phyloP scores from a whole-genome alignment of 257 asterid genomes.

The Misopates orontium region DNA sequence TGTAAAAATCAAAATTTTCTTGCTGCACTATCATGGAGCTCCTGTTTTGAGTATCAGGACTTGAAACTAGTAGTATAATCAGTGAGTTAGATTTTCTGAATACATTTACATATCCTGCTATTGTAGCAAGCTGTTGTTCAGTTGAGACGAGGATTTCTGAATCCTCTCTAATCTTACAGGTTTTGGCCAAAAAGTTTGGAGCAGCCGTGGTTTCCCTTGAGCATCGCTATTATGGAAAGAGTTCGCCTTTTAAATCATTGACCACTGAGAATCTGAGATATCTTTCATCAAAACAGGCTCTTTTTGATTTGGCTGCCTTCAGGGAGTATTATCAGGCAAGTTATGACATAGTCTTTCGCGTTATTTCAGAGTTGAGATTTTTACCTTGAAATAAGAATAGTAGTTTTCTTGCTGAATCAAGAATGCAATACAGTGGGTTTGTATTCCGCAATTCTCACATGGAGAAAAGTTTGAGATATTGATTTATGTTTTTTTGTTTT shows the following conservation, averaged over 20 bases:
- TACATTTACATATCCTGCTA: conserved; percentile 5
- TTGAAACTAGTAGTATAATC: conserved; percentile 8
- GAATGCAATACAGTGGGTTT: not conserved
- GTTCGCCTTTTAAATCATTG: conserved; percentile 72
- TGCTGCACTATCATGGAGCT: not conserved
- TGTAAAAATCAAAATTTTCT: not conserved
- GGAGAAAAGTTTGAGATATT: conserved; percentile 8
- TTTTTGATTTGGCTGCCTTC: conserved; percentile 89
- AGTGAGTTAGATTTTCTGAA: conserved; percentile 7
- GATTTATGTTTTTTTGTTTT: conserved; percentile 8
- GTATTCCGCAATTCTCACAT: conserved; percentile 10
- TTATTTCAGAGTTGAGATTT: not conserved
- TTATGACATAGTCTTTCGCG: not conserved
- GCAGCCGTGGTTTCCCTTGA: conserved; percentile 90
- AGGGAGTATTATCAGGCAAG: conserved; percentile 90
- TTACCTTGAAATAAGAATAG: not conserved
- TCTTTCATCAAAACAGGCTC: conserved; percentile 96
- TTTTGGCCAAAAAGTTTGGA: conserved; percentile 91
- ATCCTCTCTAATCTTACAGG: conserved; percentile 47
- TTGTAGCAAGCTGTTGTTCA: conserved; percentile 12
- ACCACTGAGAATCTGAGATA: conserved; percentile 73
- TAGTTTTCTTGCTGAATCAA: conserved; percentile 5
- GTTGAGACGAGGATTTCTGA: conserved; percentile 30
- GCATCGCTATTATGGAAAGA: conserved; percentile 96
- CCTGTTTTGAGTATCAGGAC: conserved; percentile 3